Conservation (phyloP, 441 rosid species). For the Metrosideros polymorpha region DNA sequence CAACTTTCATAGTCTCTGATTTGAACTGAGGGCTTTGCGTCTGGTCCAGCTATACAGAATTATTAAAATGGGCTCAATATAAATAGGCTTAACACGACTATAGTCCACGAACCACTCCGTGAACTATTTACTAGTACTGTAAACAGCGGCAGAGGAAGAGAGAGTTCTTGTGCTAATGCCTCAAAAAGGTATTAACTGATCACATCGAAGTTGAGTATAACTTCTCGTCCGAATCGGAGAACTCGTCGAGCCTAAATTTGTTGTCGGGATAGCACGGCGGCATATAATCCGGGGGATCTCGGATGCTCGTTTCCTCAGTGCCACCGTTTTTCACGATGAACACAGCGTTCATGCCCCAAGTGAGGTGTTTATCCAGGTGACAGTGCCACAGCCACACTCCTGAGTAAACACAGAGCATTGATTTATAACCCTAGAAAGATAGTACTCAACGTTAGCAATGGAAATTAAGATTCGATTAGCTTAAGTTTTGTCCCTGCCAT, state of each 20-base stretch:
- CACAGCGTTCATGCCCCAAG: conserved; percentile 11
- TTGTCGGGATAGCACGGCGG: not conserved
- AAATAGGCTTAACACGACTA: not conserved
- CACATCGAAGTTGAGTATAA: not conserved
- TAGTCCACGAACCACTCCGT: not conserved
- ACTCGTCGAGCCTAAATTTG: not conserved
- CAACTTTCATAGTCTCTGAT: not conserved
- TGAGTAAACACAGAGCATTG: not conserved
- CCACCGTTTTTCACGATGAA: conserved; percentile 5
- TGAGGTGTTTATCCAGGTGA: conserved; percentile 3
- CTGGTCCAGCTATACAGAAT: not conserved
- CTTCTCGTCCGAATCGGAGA: not conserved
- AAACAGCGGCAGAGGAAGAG: not conserved
- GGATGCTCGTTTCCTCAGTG: conserved; percentile 1
- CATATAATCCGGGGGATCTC: not conserved
- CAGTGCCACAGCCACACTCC: conserved; percentile 16
- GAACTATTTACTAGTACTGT: not conserved
- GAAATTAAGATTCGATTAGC: not conserved
- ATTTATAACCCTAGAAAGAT: not conserved
- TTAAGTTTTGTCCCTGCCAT: not conserved
- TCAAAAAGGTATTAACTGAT: not conserved
- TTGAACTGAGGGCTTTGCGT: not conserved
- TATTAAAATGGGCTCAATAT: not conserved
- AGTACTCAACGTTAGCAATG: not conserved
- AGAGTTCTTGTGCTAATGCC: not conserved